Base-by-base conservation (phyloP, 768 basidiomycete species). In the Xerocomellus dryophilus region DNA sequence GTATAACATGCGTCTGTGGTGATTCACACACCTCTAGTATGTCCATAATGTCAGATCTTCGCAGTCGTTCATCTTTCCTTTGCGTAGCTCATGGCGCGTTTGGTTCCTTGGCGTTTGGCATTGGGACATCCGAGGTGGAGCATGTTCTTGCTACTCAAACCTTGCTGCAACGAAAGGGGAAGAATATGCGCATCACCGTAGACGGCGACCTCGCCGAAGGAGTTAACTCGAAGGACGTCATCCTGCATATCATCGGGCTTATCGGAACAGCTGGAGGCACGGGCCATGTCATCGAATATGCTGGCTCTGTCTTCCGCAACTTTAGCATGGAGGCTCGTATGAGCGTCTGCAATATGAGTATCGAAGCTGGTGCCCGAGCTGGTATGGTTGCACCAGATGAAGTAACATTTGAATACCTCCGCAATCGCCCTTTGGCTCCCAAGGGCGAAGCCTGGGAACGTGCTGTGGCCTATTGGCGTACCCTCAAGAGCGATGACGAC, bases 191-290 rank as follows among this genome's bases (percentile, higher is more conserved):
- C 42, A 89, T 95, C 62, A 85, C 83, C 43, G 90, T 95, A 58
- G 86, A 95, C 48, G 93, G 93, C 54, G 78, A 83, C 32, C 81
- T 95, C 27, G 76, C 75, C 20, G 86, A 90, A 63, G 93, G 93
- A 44, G 88, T 94, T 50, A 88, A 78, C 41, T 91, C 92, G 7
- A 95, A 95, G 71, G 93, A 95, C 68, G 89, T 94, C 57, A 86
- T 94, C 53, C 79, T 95, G 18, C 84, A 95, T 65, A 91, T 93
- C 63, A 95, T 95, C 64, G 93, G 93, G 42, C 72, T 85, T 61
- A 93, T 94, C 66, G 93, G 93, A 55, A 93, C 93, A n/a, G 93
- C 93, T 45, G 93, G 93, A 63, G 93, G 91, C 47, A 95, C 87
- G 23, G 93, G 91, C n/a, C 81, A 79, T 61, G 91, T 93, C 54